phyloP scores from a whole-genome alignment of 371 early-diverging fungal genomes.

The Sporodiniella umbellata region DNA sequence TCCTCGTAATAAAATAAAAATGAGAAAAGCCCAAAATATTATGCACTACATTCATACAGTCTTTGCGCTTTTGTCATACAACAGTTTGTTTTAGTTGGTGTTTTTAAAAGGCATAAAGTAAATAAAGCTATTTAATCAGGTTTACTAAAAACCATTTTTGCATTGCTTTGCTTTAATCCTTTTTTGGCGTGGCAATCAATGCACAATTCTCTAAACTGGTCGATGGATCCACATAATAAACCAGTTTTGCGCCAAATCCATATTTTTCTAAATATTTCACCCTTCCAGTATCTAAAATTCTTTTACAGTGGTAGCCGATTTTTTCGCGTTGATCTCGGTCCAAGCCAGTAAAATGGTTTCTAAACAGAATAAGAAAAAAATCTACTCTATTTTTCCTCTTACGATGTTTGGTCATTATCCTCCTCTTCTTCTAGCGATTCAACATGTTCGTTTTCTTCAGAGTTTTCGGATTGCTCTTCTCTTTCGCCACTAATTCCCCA shows the following conservation, averaged over 20 bases:
- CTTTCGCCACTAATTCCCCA: conserved; percentile 67
- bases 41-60: too few species aligned
- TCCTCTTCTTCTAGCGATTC: conserved; percentile 35
- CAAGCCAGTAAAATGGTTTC: conserved; percentile 59
- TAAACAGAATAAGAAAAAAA: not conserved
- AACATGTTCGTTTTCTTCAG: conserved; percentile 46
- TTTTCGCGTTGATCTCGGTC: conserved; percentile 56
- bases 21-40: not conserved
- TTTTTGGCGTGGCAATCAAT: conserved; percentile 49
- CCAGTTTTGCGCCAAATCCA: conserved; percentile 59
- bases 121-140: too few species aligned
- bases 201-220: conserved; percentile 74
- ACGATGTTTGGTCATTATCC: conserved; percentile 47
- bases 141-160: not conserved
- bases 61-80: too few species aligned
- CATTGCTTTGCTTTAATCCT: not conserved
- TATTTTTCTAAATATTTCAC: conserved; percentile 48
- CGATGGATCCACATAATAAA: conserved; percentile 64
- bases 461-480: conserved; percentile 11
- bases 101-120: too few species aligned
- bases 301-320: conserved; percentile 74
- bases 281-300: conserved; percentile 70
- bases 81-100: too few species aligned
- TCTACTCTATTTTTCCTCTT: conserved; percentile 7
- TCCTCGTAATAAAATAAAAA: not conserved